Conservation (phyloP, 2,329 filamentous ascomycete species). For the Talaromyces verruculosus region DNA sequence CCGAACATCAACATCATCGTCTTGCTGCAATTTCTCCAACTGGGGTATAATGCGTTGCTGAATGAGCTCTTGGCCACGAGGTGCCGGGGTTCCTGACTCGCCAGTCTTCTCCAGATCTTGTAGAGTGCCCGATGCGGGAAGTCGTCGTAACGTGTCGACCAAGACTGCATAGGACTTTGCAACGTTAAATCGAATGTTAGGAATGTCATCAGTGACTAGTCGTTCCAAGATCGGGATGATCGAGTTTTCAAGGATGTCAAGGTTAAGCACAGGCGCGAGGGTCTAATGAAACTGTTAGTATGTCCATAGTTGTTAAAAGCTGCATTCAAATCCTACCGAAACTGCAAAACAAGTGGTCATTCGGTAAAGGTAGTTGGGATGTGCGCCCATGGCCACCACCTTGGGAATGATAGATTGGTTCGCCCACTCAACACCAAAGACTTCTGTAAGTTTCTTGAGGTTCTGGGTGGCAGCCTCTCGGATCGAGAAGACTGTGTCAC, state of each 20-base stretch:
- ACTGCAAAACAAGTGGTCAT: constrained; percentile 99
- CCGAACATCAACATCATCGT: constrained; percentile 95
- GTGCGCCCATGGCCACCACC: constrained; percentile 96
- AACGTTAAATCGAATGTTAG: constrained; percentile 99
- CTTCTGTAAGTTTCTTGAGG: constrained; percentile 96
- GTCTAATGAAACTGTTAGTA: constrained; percentile 61
- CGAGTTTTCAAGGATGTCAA: constrained; percentile 88
- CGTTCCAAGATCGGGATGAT: constrained; percentile 96
- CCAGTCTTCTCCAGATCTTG: constrained; percentile 80
- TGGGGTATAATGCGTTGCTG: constrained; percentile 83
- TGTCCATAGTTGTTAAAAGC: constrained; percentile 16
- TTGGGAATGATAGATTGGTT: constrained; percentile 97
- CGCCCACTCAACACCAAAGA: constrained; percentile 97
- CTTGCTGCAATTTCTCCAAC: constrained; percentile 91
- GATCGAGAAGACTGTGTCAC: constrained; percentile 98
- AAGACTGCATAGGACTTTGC: constrained; percentile 94
- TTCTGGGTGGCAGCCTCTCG: constrained; percentile 96
- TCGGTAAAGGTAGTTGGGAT: constrained; percentile 97
- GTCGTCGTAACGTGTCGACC: constrained; percentile 84
- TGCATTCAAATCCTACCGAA: constrained; percentile 64
- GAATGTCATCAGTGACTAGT: constrained; percentile 90
- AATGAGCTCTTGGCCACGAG: constrained; percentile 75
- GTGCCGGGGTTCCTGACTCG: constrained; percentile 57
- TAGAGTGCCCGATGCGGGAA: constrained; percentile 85
- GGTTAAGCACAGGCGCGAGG: constrained; percentile 84